Evolutionary conservation across 1,284 basidiomycete species (phyloP).

Genomic region (Moesziomyces sp.): DNA sequence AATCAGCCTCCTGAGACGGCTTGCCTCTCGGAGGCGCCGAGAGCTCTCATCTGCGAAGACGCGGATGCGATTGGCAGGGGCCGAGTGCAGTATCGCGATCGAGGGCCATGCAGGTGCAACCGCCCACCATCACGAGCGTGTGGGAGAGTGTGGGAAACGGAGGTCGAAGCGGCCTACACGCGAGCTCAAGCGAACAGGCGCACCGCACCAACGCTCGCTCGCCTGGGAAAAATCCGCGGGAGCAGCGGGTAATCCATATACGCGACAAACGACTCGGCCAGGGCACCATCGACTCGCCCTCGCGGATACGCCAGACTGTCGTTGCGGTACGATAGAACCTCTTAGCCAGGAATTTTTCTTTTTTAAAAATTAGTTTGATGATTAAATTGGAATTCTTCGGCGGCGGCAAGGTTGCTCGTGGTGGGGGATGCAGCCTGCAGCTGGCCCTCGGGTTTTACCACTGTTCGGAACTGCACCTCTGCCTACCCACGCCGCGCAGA

Average conservation of each 20-base stretch:
- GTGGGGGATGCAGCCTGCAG: no score
- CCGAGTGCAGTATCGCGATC: background rate
- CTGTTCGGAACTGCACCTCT: background rate
- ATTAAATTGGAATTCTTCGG: background rate
- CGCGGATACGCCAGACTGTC: no score
- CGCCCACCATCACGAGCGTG: background rate
- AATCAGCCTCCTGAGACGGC: no score
- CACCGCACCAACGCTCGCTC: background rate
- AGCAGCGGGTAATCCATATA: constrained; percentile 8
- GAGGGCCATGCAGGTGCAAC: background rate
- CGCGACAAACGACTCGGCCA: constrained; percentile 6
- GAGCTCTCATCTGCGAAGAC: no score
- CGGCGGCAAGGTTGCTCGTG: no score
- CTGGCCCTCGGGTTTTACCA: background rate
- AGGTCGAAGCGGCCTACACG: background rate
- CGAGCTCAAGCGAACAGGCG: no score
- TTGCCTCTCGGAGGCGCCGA: no score
- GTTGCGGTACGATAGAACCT: background rate
- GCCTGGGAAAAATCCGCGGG: constrained; percentile 8
- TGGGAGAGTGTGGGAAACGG: constrained; percentile 6
- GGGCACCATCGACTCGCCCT: no score
- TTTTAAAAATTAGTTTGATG: background rate
- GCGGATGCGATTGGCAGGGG: background rate
- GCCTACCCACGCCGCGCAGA: no score
- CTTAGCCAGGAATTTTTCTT: background rate